Base-by-base conservation (phyloP, 2,329 filamentous ascomycete species). In the Trichoderma harzianum region DNA sequence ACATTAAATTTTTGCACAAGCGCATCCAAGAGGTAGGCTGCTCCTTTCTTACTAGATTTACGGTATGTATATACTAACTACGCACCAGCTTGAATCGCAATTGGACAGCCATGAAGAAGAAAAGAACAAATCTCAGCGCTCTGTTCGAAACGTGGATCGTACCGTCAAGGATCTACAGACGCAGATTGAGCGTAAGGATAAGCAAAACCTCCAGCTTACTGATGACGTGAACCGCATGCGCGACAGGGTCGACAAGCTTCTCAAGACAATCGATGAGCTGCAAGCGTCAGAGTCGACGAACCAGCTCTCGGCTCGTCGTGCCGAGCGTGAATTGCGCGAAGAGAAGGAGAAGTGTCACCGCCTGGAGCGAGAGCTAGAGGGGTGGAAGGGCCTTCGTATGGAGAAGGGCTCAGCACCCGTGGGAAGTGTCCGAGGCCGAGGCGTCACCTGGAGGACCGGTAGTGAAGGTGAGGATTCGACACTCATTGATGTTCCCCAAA, bases 1-100 rank as follows among this genome's bases (percentile, higher is more conserved):
- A 98, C 82, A 93, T 98, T 76, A 92, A 96, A 78, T 98, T 98
- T 84, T 83, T 98, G 78, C 93, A 98, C 82, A 95, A 94, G 78
- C 90, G 95, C 65, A 94, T 99, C 75, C 94, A 98, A 84, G 95
- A 98, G 88, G 95, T 97, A 86, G 16, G 70, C 73, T 55, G 32
- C 7, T 11, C 24, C 5, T 34, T 36, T 14, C 7, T 28, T 8
- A n/a, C 12, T 65, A 10, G 73, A 66, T 72, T 67, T 11, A 74
- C 79, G 80, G 76, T 81, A 51, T 51, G 10, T 77, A 75, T 21
- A 5, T 71, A 63, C 66, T 68, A 76, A 76, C 63, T 14, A 51
- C 55, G 55, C 36, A 66, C 70, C 79, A 98, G 92, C 92, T 99
- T 76, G 95, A 99, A 82, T 89, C 90, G 28, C 92, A 95, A 75